A percentile compares a stretch with the other conserved stretches of the same genome.
Evolutionary conservation across 768 basidiomycete species (phyloP).

Genomic region (Strobilomyces confusus): DNA sequence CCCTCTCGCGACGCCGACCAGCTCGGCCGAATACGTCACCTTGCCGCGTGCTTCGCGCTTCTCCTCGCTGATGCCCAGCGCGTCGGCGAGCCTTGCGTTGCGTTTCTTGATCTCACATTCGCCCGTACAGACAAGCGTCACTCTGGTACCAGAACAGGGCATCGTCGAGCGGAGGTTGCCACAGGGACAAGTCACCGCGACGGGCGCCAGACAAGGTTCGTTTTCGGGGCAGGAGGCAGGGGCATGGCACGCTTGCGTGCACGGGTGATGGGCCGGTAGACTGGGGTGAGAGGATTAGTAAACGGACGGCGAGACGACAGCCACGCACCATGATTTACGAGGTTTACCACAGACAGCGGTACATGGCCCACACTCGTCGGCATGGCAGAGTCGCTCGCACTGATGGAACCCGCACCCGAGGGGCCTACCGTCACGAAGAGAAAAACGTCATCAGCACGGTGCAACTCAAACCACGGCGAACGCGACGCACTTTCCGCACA

Average conservation of each 20-base stretch:
- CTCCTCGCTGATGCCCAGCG: slow-evolving; percentile 75
- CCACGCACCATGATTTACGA: slow-evolving; percentile 72
- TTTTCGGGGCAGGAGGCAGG: slow-evolving; percentile 81
- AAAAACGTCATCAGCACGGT: not conserved
- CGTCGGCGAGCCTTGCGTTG: slow-evolving; percentile 85
- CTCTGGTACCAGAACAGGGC: slow-evolving; percentile 53
- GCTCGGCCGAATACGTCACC: slow-evolving; percentile 58
- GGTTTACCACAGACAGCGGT: slow-evolving; percentile 78
- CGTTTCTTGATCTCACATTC: slow-evolving; percentile 85
- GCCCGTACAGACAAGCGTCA: slow-evolving; percentile 67
- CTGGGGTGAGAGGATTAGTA: slow-evolving; percentile 29
- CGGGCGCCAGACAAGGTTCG: slow-evolving; percentile 65
- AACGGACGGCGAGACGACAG: not conserved
- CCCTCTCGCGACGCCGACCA: slow-evolving; percentile 54
- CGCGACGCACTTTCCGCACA: slow-evolving; percentile 68
- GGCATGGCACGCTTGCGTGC: slow-evolving; percentile 79
- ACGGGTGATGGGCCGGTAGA: slow-evolving; percentile 69
- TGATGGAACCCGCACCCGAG: slow-evolving; percentile 86
- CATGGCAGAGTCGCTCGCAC: slow-evolving; percentile 81
- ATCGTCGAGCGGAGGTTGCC: slow-evolving; percentile 74
- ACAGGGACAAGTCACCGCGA: slow-evolving; percentile 76
- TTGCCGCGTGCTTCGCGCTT: slow-evolving; percentile 35
- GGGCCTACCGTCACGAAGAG: slow-evolving; percentile 36
- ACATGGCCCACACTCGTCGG: slow-evolving; percentile 77
- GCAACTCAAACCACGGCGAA: not conserved